These are phyloP conservation scores for Penicillium psychrofluorescens DNA, from an alignment of 495 filamentous ascomycete genomes.

Conservation along the genomic window DNA sequence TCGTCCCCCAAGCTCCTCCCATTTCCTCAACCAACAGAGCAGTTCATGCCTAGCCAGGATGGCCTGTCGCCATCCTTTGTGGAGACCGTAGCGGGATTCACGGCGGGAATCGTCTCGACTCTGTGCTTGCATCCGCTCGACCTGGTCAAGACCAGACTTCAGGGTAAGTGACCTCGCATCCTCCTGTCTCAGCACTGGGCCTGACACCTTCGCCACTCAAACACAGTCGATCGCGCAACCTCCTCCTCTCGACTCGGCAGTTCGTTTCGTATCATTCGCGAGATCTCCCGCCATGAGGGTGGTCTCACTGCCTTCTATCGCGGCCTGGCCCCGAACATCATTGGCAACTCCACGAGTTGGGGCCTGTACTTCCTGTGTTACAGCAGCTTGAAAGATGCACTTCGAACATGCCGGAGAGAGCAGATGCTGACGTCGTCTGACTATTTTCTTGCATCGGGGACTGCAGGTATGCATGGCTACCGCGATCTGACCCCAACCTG, in stretches of 20 bases:
- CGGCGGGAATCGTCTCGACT: constrained; percentile 78
- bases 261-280: constrained; percentile 47
- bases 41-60: constrained; percentile 43
- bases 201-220: neutral
- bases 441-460: constrained; percentile 75
- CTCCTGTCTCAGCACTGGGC: neutral
- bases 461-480: constrained; percentile 47
- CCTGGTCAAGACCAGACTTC: constrained; percentile 90
- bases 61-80: constrained; percentile 67
- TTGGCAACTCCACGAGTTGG: constrained; percentile 89
- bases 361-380: constrained; percentile 82
- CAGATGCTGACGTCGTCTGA: constrained; percentile 57
- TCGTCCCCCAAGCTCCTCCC: neutral
- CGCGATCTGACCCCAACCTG: too few species aligned
- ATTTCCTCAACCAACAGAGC: neutral
- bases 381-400: constrained; percentile 45
- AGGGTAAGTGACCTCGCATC: constrained; percentile 46
- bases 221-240: constrained; percentile 33
- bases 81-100: constrained; percentile 86
- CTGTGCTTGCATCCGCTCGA: constrained; percentile 70
- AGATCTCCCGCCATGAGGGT: constrained; percentile 51
- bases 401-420: constrained; percentile 17
- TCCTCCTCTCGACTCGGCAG: constrained; percentile 38
- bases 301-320: constrained; percentile 69
- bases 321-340: constrained; percentile 79